phyloP scores from a whole-genome alignment of 2,329 filamentous ascomycete species.

The Claviceps spartinae region DNA sequence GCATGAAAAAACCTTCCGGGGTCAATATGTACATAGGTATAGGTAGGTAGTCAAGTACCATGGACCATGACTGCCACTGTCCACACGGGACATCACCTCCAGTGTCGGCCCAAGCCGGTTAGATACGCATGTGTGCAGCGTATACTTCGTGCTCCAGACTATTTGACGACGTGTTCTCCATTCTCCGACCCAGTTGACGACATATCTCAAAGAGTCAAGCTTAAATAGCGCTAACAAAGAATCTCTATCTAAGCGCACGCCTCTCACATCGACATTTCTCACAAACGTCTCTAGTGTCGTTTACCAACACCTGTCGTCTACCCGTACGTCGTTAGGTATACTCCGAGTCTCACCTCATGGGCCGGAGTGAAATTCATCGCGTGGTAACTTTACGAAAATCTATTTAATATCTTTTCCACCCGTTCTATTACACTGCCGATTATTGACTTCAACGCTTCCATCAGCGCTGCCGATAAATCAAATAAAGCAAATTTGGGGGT shows the following conservation, averaged over 20 bases:
- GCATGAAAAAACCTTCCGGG: too few relatives aligned
- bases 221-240: background rate
- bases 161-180: too few relatives aligned
- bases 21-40: too few relatives aligned
- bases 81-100: too few relatives aligned
- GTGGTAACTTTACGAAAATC: background rate
- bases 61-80: too few relatives aligned
- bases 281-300: conserved; percentile 1
- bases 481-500: too few relatives aligned
- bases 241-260: conserved; percentile 1
- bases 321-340: background rate
- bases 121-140: too few relatives aligned
- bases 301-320: background rate
- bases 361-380: background rate
- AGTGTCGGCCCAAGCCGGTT: too few relatives aligned
- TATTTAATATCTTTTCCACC: conserved; percentile 1
- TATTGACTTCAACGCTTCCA: too few relatives aligned
- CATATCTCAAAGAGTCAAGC: background rate
- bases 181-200: background rate
- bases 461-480: too few relatives aligned
- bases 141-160: too few relatives aligned
- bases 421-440: background rate
- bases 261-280: conserved; percentile 1
- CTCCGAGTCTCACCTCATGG: conserved; percentile 6
- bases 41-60: too few relatives aligned